These are phyloP conservation scores for Lotmaria passim DNA, from an alignment of 208 protist species.

Conservation along the genomic window DNA sequence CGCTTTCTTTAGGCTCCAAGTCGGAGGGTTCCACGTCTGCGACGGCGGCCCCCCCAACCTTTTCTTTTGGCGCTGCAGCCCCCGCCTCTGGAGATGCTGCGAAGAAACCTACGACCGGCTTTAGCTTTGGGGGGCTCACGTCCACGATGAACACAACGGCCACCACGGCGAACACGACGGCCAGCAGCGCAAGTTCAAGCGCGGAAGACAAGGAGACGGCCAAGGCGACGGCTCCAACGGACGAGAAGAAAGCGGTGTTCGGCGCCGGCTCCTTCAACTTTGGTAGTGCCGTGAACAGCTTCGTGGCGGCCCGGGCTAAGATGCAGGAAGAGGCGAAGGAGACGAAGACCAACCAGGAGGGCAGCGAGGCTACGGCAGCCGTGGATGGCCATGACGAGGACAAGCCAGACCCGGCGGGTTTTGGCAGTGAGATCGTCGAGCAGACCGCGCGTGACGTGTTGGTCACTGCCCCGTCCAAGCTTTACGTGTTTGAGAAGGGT, in stretches of 20 bases:
- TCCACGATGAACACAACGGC: too few relatives aligned
- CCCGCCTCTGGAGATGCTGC: not conserved
- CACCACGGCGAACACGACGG: conserved; percentile 2
- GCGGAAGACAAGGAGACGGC: not conserved
- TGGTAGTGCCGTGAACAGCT: conserved; percentile 58
- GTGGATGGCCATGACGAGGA: conserved; percentile 30
- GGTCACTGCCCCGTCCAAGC: conserved; percentile 55
- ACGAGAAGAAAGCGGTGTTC: conserved; percentile 32
- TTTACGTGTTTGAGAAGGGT: conserved; percentile 65
- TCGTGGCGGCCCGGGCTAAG: conserved; percentile 71
- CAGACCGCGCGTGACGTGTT: conserved; percentile 49
- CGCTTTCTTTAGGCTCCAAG: conserved; percentile 15
- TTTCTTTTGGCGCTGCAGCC: conserved; percentile 15
- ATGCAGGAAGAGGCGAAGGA: conserved; percentile 46
- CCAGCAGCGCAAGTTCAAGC: too few relatives aligned
- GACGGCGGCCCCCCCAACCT: not conserved
- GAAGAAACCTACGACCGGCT: not conserved
- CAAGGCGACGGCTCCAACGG: conserved; percentile 1
- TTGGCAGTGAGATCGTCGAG: conserved; percentile 33
- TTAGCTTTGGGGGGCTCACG: conserved; percentile 28
- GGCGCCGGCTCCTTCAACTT: conserved; percentile 69
- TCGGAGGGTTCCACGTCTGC: not conserved
- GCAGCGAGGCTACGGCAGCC: conserved; percentile 4
- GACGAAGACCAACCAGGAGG: not conserved
- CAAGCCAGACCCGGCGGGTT: conserved; percentile 30